phyloP scores from a whole-genome alignment of 2,329 filamentous ascomycete species.

The Cladosporium sp. region DNA sequence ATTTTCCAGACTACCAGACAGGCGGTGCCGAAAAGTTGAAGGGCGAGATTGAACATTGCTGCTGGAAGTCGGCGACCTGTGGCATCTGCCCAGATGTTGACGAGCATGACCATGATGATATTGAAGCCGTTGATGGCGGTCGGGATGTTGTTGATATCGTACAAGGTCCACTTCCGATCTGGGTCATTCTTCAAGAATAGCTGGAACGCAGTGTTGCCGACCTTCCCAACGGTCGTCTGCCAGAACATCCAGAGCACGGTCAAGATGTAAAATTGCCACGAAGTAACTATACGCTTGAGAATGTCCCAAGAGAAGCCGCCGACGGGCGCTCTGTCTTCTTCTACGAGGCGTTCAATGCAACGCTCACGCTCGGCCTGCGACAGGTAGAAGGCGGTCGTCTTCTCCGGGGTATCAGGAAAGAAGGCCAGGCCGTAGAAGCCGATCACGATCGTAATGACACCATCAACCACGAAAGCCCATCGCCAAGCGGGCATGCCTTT shows the following conservation, averaged over 20 bases:
- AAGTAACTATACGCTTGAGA: constrained; percentile 1
- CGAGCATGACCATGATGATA: constrained; percentile 4
- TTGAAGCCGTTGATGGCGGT: constrained; percentile 33
- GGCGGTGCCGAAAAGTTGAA: constrained; percentile 4
- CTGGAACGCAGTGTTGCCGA: constrained; percentile 39
- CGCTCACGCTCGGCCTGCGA: constrained; percentile 3
- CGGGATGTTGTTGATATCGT: constrained; percentile 59
- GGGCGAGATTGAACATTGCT: constrained; percentile 34
- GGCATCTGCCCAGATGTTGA: constrained; percentile 29
- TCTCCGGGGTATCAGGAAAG: constrained; percentile 54
- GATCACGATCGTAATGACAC: constrained; percentile 50
- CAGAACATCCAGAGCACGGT: background rate
- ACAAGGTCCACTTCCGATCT: constrained; percentile 46
- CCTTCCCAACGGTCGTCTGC: background rate
- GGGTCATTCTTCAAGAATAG: constrained; percentile 55
- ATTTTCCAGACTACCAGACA: constrained; percentile 7
- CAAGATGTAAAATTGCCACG: constrained; percentile 1
- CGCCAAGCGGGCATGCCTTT: constrained; percentile 44
- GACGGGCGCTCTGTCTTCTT: constrained; percentile 1
- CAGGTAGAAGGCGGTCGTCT: constrained; percentile 49
- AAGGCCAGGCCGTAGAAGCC: constrained; percentile 52
- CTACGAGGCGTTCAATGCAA: background rate
- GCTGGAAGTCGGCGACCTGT: constrained; percentile 38
- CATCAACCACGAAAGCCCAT: constrained; percentile 59
- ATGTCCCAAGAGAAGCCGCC: background rate